phyloP scores from a whole-genome alignment of 2,329 filamentous ascomycete genomes.

The Xylaria sp. region DNA sequence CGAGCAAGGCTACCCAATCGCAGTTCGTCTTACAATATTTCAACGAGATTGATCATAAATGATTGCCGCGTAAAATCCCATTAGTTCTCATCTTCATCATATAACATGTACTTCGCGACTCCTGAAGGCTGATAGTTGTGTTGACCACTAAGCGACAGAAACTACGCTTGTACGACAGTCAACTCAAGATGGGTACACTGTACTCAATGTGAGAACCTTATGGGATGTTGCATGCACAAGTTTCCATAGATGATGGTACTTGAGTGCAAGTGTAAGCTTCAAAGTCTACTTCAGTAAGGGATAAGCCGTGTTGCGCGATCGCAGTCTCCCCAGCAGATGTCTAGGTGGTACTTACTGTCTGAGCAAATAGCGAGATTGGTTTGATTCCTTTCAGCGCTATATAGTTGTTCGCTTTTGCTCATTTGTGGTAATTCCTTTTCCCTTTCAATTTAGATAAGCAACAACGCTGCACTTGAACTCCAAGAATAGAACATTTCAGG shows the following conservation, averaged over 20 bases:
- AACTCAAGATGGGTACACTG: no score
- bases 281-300: background rate
- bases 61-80: background rate
- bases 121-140: background rate
- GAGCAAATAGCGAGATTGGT: no score
- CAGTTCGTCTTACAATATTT: background rate
- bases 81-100: background rate
- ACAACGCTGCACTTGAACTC: background rate
- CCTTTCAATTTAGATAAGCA: background rate
- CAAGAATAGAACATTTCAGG: no score
- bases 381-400: no score
- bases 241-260: background rate
- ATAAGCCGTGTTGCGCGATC: background rate
- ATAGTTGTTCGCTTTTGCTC: no score
- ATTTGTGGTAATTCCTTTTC: background rate
- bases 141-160: no score
- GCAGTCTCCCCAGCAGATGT: background rate
- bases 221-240: background rate
- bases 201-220: background rate
- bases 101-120: background rate
- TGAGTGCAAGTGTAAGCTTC: background rate
- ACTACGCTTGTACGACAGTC: no score
- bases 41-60: no score
- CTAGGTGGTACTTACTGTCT: background rate
- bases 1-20: background rate